Evolutionary conservation across 2,329 filamentous ascomycete genomes (phyloP).

Genomic region (Epichloe baconii): DNA sequence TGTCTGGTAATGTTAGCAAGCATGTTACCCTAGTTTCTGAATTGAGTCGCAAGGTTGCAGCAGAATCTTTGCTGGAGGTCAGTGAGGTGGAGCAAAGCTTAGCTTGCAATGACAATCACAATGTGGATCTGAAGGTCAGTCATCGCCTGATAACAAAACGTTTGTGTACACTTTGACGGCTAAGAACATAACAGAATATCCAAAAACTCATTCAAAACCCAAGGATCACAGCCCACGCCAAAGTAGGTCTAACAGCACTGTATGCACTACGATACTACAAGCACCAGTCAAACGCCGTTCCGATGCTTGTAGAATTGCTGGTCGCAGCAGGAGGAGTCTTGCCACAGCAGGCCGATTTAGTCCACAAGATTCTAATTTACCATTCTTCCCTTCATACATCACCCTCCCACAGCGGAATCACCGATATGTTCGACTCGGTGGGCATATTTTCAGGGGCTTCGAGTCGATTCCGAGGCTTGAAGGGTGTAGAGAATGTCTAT

Average conservation of each 20-base stretch:
- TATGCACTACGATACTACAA: slow-evolving; percentile 90
- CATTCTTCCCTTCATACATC: slow-evolving; percentile 75
- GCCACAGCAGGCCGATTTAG: slow-evolving; percentile 60
- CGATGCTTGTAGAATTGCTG: slow-evolving; percentile 77
- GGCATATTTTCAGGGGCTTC: slow-evolving; percentile 85
- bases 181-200: slow-evolving; percentile 44
- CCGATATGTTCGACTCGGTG: slow-evolving; percentile 81
- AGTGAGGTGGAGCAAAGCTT: slow-evolving; percentile 95
- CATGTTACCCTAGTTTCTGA: slow-evolving; percentile 94
- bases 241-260: slow-evolving; percentile 81
- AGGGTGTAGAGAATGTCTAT: slow-evolving; percentile 97
- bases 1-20: slow-evolving; percentile 96
- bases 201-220: slow-evolving; percentile 78
- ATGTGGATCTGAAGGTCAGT: slow-evolving; percentile 71
- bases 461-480: slow-evolving; percentile 82
- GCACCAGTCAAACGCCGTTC: slow-evolving; percentile 68
- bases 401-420: slow-evolving; percentile 63
- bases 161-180: slow-evolving; percentile 1
- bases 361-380: slow-evolving; percentile 72
- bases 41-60: slow-evolving; percentile 73
- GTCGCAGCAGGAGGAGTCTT: slow-evolving; percentile 72
- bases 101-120: slow-evolving; percentile 93
- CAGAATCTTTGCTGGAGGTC: slow-evolving; percentile 83
- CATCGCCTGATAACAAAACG: background rate
- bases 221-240: slow-evolving; percentile 64